Evolutionary conservation across 2,329 filamentous ascomycete genomes (phyloP), one percentile per base, ranked within the genome.

Genomic region (Botryotinia globosa): DNA sequence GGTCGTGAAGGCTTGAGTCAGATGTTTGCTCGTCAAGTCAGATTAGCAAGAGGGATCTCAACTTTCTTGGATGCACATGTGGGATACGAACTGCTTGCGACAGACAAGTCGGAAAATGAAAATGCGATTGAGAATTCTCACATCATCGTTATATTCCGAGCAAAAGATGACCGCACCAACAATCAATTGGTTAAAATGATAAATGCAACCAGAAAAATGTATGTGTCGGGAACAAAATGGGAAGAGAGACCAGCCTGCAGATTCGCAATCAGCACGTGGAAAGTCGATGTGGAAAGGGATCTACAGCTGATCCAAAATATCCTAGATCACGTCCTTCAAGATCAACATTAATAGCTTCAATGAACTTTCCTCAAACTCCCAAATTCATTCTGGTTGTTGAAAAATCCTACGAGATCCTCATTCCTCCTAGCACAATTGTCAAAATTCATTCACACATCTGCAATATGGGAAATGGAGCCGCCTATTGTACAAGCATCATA

Each of bases 181-280:
- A 80, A 84, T 1, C 82, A 84, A 56, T 83, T 98, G n/a, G 90
- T 92, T 0, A 83, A 86, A 14, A 88, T 83, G 70, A 94, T 98
- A 77, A 97, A 97, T 79, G 86, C 82, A 7, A 90, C 88, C 1
- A 87, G 90, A 58, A 88, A 88, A 78, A 91, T 97, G 78, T 97
- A 94, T 79, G 91, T 97, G 8, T 94, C 92, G 74, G 92, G 92
- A 0, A 97, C 93, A 20, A 85, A 83, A 63, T 98, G 94, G 94
- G 85, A 89, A 59, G 92, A 91, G 0, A 83, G 85, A 72, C 87
- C 90, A 72, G 94, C 94, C 14, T 91, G 90, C 74, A 87, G 95
- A n/a, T 88, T 97, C 77, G 94, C 95, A 0, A 89, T 97, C 59
- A 91, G 92, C 56, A 98, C 92, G 79, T 97, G 94, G 93, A 88